phyloP scores from a whole-genome alignment of 495 filamentous ascomycete species.

The Neurospora sp. region DNA sequence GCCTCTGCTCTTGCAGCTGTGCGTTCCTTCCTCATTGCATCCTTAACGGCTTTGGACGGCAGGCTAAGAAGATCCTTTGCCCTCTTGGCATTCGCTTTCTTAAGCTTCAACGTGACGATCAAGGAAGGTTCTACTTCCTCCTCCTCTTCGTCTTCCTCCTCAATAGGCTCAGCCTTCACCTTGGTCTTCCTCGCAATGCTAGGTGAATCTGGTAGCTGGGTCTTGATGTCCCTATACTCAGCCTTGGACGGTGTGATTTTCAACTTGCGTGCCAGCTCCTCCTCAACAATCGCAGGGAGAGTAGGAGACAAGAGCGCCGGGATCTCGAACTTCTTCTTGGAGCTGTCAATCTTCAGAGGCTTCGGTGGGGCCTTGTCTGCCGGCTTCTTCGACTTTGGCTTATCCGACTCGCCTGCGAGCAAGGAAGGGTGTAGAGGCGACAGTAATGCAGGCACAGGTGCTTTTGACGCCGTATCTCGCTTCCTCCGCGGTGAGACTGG shows the following conservation, averaged over 20 bases:
- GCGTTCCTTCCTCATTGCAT: constrained; percentile 30
- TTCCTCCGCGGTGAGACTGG: constrained; percentile 25
- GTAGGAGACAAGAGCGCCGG: constrained; percentile 39
- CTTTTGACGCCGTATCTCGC: constrained; percentile 16
- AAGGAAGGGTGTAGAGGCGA: constrained; percentile 32
- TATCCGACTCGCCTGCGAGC: constrained; percentile 21
- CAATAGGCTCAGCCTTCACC: constrained; percentile 15
- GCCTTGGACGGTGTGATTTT: constrained; percentile 25
- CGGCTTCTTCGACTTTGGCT: constrained; percentile 15
- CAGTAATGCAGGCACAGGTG: constrained; percentile 27
- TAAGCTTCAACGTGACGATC: constrained; percentile 31
- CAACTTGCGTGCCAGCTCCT: constrained; percentile 25
- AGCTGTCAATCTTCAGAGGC: constrained; percentile 7
- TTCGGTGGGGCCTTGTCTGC: constrained; percentile 25
- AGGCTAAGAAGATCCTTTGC: constrained; percentile 33
- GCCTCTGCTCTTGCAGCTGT: constrained; percentile 27
- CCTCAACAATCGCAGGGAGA: constrained; percentile 34
- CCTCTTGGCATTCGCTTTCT: constrained; percentile 30
- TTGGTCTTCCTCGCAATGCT: constrained; percentile 28
- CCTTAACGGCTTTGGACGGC: constrained; percentile 31
- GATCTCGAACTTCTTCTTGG: constrained; percentile 19
- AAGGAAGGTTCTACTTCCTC: constrained; percentile 7
- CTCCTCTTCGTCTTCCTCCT: constrained; percentile 21
- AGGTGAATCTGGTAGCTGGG: constrained; percentile 26
- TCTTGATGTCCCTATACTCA: constrained; percentile 18